Evolutionary conservation across 768 basidiomycete genomes (phyloP).

Genomic region (Asterophora parasitica): DNA sequence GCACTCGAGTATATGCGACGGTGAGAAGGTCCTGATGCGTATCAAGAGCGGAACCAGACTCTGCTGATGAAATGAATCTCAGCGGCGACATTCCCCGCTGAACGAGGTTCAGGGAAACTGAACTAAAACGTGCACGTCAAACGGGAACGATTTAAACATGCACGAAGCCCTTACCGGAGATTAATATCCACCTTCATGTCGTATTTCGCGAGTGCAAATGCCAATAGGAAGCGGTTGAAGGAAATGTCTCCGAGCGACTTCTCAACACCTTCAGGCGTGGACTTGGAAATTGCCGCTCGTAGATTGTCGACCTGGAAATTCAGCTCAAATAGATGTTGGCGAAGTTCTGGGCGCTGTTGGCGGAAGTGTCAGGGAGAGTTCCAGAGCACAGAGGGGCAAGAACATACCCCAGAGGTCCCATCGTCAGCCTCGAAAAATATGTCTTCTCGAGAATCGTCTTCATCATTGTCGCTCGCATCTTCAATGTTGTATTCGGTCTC

Average conservation of each 20-base stretch:
- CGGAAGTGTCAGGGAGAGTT: not conserved
- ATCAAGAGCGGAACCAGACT: slow-evolving; percentile 25
- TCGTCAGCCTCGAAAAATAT: slow-evolving; percentile 73
- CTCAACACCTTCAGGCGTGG: slow-evolving; percentile 57
- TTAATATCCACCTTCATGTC: slow-evolving; percentile 85
- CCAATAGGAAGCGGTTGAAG: slow-evolving; percentile 73
- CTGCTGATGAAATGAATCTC: slow-evolving; percentile 61
- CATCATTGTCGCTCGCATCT: slow-evolving; percentile 35
- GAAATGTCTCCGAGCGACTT: slow-evolving; percentile 72
- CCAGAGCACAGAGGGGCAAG: not conserved
- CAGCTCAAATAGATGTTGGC: slow-evolving; percentile 72
- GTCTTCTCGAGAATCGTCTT: slow-evolving; percentile 38
- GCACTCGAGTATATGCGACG: slow-evolving; percentile 74
- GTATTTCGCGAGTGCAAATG: slow-evolving; percentile 71
- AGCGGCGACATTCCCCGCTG: slow-evolving; percentile 51
- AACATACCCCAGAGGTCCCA: slow-evolving; percentile 48
- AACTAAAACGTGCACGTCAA: slow-evolving; percentile 36
- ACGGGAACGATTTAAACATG: not conserved
- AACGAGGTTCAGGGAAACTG: slow-evolving; percentile 71
- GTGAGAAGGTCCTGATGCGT: slow-evolving; percentile 65
- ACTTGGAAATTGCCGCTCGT: slow-evolving; percentile 73
- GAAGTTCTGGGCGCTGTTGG: slow-evolving; percentile 35
- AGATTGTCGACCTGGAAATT: slow-evolving; percentile 84
- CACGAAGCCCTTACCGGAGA: slow-evolving; percentile 50
- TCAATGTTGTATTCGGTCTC: slow-evolving; percentile 69